Conservation (phyloP, 495 filamentous ascomycete species). For the Cudoniella acicularis region DNA sequence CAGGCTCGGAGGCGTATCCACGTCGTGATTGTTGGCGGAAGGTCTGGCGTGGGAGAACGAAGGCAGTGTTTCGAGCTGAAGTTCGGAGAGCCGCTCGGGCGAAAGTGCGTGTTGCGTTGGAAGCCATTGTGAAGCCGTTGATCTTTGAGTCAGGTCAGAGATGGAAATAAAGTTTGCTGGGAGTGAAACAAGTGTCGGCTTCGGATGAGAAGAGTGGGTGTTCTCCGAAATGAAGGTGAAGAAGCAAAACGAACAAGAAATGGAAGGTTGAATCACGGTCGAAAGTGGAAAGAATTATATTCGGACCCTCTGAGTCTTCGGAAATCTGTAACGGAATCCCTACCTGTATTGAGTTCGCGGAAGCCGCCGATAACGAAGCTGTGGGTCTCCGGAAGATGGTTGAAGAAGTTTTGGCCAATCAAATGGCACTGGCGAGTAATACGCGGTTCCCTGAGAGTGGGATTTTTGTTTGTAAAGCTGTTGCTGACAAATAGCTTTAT, state of each 20-base stretch:
- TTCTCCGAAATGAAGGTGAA: neutral
- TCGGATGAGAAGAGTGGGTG: neutral
- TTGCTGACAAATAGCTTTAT: neutral
- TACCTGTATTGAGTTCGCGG: neutral
- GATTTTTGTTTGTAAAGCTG: neutral
- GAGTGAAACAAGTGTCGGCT: neutral
- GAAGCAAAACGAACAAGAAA: neutral
- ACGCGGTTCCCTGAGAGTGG: neutral
- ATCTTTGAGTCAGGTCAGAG: neutral
- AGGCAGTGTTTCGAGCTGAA: constrained; percentile 43
- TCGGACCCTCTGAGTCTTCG: neutral
- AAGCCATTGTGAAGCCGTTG: constrained; percentile 15
- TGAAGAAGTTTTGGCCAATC: neutral
- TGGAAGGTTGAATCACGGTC: neutral
- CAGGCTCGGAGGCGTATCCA: constrained; percentile 64
- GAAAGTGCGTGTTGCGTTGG: constrained; percentile 18
- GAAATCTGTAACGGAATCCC: neutral
- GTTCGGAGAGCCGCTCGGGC: constrained; percentile 30
- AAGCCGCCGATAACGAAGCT: neutral
- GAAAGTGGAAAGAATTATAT: neutral
- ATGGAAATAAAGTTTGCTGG: neutral
- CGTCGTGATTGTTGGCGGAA: constrained; percentile 65
- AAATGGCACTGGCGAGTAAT: neutral
- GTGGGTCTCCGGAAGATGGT: neutral
- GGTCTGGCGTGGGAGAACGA: constrained; percentile 49